Conservation (phyloP, 1,139 yeast species). For the Hansenula lynferdii region DNA sequence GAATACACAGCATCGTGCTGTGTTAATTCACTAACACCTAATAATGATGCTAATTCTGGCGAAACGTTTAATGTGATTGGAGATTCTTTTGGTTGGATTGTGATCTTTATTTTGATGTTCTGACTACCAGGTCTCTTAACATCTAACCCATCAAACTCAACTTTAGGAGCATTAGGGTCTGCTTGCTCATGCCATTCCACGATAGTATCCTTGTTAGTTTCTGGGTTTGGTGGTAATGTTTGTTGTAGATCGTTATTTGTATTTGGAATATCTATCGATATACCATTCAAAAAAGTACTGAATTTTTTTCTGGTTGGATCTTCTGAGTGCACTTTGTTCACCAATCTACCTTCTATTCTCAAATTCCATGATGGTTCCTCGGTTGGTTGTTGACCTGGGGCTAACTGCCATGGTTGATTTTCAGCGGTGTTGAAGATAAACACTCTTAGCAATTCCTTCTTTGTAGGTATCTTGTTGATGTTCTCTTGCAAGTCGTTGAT, state of each 20-base stretch:
- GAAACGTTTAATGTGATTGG: constrained; percentile 63
- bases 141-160: constrained; percentile 84
- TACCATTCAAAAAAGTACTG: constrained; percentile 76
- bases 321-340: constrained; percentile 39
- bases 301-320: constrained; percentile 52
- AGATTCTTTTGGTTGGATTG: constrained; percentile 72
- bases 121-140: constrained; percentile 72
- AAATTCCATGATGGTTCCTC: constrained; percentile 72
- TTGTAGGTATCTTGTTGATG: constrained; percentile 37
- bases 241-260: constrained; percentile 32
- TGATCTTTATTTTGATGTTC: constrained; percentile 65
- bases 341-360: constrained; percentile 79
- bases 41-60: constrained; percentile 59
- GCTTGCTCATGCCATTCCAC: constrained; percentile 63
- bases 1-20: constrained; percentile 84
- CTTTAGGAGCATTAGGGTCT: constrained; percentile 36
- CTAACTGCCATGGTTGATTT: constrained; percentile 90
- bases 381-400: constrained; percentile 24
- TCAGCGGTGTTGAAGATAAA: constrained; percentile 79
- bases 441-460: constrained; percentile 61
- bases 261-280: constrained; percentile 60
- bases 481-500: constrained; percentile 82
- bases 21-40: constrained; percentile 75
- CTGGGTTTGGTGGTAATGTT: constrained; percentile 10
- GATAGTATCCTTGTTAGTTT: constrained; percentile 31